These are phyloP conservation scores for Hyphopichia fennica DNA, from an alignment of 1,139 yeast species.

Conservation along the genomic window DNA sequence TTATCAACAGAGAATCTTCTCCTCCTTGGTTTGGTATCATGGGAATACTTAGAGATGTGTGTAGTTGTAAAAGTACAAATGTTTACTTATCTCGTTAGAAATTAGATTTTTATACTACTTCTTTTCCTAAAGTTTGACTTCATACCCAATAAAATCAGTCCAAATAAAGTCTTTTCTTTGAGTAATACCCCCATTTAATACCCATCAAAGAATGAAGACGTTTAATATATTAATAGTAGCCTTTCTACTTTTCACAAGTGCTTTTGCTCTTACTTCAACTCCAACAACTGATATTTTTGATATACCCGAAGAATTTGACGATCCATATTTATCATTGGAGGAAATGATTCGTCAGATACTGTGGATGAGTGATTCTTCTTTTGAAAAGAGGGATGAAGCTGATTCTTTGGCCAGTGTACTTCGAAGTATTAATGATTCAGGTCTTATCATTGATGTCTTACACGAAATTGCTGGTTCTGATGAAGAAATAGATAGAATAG, in stretches of 20 bases:
- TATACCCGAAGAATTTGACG: neutral
- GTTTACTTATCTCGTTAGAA: too few relatives aligned
- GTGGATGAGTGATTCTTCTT: neutral
- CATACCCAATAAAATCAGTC: too few relatives aligned
- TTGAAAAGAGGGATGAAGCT: constrained; percentile 17
- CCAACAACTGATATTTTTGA: neutral
- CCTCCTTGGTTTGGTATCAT: too few relatives aligned
- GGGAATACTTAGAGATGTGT: too few relatives aligned
- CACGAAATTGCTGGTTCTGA: constrained; percentile 28
- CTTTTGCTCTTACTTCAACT: neutral
- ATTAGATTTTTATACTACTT: too few relatives aligned
- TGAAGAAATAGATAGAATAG: constrained; percentile 21
- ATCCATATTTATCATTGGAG: neutral
- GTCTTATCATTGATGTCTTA: constrained; percentile 28
- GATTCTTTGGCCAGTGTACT: constrained; percentile 20
- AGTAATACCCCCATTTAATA: too few relatives aligned
- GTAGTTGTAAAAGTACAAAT: too few relatives aligned
- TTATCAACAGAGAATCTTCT: too few relatives aligned
- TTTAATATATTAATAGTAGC: neutral
- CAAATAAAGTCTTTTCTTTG: too few relatives aligned
- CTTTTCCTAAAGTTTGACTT: too few relatives aligned
- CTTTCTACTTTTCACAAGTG: neutral
- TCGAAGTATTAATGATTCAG: constrained; percentile 25
- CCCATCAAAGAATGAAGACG: neutral
- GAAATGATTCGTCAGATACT: neutral